Evolutionary conservation across 2,329 filamentous ascomycete genomes (phyloP).

Genomic region (Zasmidium angulare): DNA sequence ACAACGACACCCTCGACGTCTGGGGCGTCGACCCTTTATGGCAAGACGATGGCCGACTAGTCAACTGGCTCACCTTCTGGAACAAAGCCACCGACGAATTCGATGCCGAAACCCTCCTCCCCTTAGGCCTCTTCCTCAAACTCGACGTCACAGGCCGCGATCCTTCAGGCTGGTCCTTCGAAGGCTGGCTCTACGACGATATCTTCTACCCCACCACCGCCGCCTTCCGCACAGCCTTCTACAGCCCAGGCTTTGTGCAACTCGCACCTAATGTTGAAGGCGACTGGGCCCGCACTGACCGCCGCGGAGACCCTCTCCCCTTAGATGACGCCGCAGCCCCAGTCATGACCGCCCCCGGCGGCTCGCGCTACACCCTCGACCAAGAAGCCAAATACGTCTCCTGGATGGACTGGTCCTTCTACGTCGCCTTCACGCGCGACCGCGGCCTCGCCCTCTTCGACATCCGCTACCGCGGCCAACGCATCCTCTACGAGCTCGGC

Average conservation of each 20-base stretch:
- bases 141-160: slow-evolving; percentile 53
- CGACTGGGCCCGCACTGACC: slow-evolving; percentile 47
- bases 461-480: slow-evolving; percentile 55
- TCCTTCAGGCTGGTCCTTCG: slow-evolving; percentile 51
- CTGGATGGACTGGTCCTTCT: slow-evolving; percentile 57
- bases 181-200: slow-evolving; percentile 57
- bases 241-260: slow-evolving; percentile 47
- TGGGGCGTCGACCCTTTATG: slow-evolving; percentile 45
- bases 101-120: slow-evolving; percentile 46
- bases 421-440: slow-evolving; percentile 50
- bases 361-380: slow-evolving; percentile 47
- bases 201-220: slow-evolving; percentile 54
- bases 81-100: slow-evolving; percentile 40
- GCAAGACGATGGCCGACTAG: slow-evolving; percentile 38
- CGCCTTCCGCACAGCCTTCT: slow-evolving; percentile 48
- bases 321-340: slow-evolving; percentile 57
- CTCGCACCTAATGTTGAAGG: slow-evolving; percentile 51
- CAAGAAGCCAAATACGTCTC: slow-evolving; percentile 46
- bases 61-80: slow-evolving; percentile 52
- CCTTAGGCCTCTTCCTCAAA: slow-evolving; percentile 45
- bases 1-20: slow-evolving; percentile 44
- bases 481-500: slow-evolving; percentile 57
- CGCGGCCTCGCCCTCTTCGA: slow-evolving; percentile 53
- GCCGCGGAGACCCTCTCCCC: slow-evolving; percentile 38
- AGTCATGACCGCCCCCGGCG: slow-evolving; percentile 46